phyloP scores from a whole-genome alignment of 2,329 filamentous ascomycete genomes.

The Epichloe sylvatica region DNA sequence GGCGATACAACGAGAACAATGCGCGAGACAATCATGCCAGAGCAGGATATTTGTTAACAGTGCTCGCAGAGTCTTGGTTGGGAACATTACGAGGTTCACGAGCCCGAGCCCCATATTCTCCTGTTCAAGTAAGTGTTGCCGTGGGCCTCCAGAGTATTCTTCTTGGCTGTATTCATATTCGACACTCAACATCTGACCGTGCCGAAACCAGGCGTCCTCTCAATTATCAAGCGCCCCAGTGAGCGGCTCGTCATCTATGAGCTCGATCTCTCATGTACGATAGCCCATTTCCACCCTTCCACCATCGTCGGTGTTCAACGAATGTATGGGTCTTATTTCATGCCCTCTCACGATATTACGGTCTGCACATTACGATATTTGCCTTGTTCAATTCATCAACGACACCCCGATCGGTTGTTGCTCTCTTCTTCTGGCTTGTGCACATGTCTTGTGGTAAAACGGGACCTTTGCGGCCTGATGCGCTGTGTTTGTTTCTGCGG shows the following conservation, averaged over 20 bases:
- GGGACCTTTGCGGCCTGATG: neutral
- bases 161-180: neutral
- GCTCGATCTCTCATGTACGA: conserved; percentile 11
- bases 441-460: neutral
- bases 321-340: conserved; percentile 10
- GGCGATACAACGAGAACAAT: neutral
- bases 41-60: neutral
- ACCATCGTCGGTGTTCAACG: conserved; percentile 6
- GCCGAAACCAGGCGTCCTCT: conserved; percentile 53
- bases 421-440: conserved; percentile 1
- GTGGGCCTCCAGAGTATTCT: neutral
- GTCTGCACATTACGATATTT: conserved; percentile 9
- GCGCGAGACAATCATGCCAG: neutral
- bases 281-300: conserved; percentile 6
- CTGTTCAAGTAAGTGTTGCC: conserved; percentile 67
- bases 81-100: conserved; percentile 99
- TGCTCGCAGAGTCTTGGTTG: conserved; percentile 72
- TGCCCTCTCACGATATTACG: conserved; percentile 10
- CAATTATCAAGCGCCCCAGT: conserved; percentile 65
- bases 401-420: neutral
- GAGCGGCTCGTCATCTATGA: conserved; percentile 8
- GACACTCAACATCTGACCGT: neutral
- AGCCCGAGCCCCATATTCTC: conserved; percentile 94
- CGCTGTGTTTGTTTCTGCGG: neutral
- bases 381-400: conserved; percentile 5